Evolutionary conservation across 1,284 basidiomycete genomes (phyloP), one percentile per base, ranked within the genome.

Genomic region (Trichosporon sp.): DNA sequence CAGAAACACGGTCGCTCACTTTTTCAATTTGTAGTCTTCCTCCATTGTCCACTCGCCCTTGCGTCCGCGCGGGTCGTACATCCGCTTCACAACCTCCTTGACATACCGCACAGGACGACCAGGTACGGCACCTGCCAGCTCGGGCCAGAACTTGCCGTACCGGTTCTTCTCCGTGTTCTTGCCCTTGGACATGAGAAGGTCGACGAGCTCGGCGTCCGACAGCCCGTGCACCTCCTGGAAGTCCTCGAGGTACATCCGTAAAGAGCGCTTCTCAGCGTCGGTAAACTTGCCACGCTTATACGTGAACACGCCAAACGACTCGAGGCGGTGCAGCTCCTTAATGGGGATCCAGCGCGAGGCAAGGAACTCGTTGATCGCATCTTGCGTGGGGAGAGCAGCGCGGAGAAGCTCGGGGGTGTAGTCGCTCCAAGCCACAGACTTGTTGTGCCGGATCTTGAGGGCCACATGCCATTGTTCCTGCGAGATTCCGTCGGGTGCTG

Each of bases 91-190:
- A 23, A 68, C 68, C 56, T 73, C 70, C 64, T 74, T 73, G 36
- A 78, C 73, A 54, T 74, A 74, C 27, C 69, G 68, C 23, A 76
- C 71, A 0, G 77, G 77, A 49, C 77, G 66, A n/a, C 77, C 77
- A 6, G 76, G 75, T 1, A 72, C 65, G 11, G 58, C 46, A 1
- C 67, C 68, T 1, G 77, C 76, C n/a, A 75, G 56, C 19, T 78
- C 73, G 10, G 69, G 65, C 73, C 72, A 79, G 60, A 79, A 77
- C 46, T 69, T 65, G 9, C 66, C 65, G 60, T 70, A 75, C 13
- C 64, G 67, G 23, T 65, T 65, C 23, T 69, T 62, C 31, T 69
- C 71, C 14, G 57, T 59, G 9, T 59, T 58, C 49, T 56, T 34
- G 13, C 69, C 68, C 60, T 71, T 74, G 34, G 65, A 64, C 67